phyloP scores from a whole-genome alignment of 2,329 filamentous ascomycete species.

The Colletotrichum sp. region DNA sequence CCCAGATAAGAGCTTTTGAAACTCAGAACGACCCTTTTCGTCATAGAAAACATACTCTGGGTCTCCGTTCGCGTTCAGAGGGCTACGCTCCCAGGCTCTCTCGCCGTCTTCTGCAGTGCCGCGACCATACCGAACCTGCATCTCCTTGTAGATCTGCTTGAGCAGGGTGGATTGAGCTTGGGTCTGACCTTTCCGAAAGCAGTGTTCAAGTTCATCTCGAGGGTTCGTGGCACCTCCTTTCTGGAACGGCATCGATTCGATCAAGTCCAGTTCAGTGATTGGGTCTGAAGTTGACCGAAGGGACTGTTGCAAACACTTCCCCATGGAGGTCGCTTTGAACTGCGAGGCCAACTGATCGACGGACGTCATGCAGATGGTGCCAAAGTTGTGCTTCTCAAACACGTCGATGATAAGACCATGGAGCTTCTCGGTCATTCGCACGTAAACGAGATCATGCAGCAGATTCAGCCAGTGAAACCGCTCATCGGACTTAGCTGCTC shows the following conservation, averaged over 20 bases:
- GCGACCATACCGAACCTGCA: background rate
- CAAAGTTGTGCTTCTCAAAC: background rate
- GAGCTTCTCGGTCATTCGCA: background rate
- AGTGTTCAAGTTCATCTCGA: background rate
- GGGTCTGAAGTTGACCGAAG: background rate
- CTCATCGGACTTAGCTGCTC: background rate
- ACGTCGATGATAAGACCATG: background rate
- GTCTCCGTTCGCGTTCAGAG: background rate
- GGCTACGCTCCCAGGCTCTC: background rate
- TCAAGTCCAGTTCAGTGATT: background rate
- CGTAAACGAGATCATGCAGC: background rate
- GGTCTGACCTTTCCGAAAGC: background rate
- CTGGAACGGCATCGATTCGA: background rate
- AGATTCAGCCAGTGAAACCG: background rate
- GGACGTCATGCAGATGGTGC: background rate
- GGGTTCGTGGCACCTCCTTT: background rate
- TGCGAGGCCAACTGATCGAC: background rate
- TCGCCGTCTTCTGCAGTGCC: background rate
- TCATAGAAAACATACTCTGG: background rate
- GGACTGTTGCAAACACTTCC: background rate
- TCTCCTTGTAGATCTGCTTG: background rate
- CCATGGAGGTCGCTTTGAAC: background rate
- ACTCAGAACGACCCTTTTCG: background rate
- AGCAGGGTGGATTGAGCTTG: background rate
- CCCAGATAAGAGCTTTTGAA: background rate